Evolutionary conservation across 805 yeast genomes (phyloP).

Genomic region (Kodamaea kaohsiungensis): DNA sequence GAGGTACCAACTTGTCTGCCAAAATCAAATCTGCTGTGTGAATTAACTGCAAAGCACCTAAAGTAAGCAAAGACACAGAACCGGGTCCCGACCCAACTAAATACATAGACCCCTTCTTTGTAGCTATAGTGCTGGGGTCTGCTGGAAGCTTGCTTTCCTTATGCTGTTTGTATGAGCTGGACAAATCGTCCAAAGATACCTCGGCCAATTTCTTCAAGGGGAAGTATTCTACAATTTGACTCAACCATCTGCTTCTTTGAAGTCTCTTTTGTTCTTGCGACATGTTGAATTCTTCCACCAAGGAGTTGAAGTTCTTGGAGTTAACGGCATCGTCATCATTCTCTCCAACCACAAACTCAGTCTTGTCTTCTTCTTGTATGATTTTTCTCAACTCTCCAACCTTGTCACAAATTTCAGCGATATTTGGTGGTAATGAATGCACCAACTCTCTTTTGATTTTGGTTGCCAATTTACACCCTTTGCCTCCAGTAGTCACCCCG

Average conservation of each 20-base stretch:
- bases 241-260: slow-evolving; percentile 77
- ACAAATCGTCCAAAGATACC: slow-evolving; percentile 59
- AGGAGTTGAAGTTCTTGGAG: slow-evolving; percentile 55
- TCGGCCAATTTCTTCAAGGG: slow-evolving; percentile 68
- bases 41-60: slow-evolving; percentile 83
- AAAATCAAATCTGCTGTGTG: slow-evolving; percentile 78
- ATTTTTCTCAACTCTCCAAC: slow-evolving; percentile 65
- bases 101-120: slow-evolving; percentile 58
- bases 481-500: slow-evolving; percentile 83
- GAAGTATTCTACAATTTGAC: slow-evolving; percentile 88
- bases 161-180: slow-evolving; percentile 38
- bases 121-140: background rate
- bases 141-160: slow-evolving; percentile 11
- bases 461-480: slow-evolving; percentile 85
- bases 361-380: slow-evolving; percentile 55
- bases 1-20: slow-evolving; percentile 93
- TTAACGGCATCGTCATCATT: slow-evolving; percentile 73
- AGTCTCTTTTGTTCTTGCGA: slow-evolving; percentile 50
- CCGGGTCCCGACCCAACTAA: slow-evolving; percentile 98
- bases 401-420: slow-evolving; percentile 66
- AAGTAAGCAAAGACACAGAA: slow-evolving; percentile 72
- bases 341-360: slow-evolving; percentile 46
- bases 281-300: slow-evolving; percentile 61
- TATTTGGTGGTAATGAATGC: slow-evolving; percentile 62
- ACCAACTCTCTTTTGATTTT: slow-evolving; percentile 76